Base-by-base conservation (phyloP, 257 asterid genomes). In the Lithospermum erythrorhizon region DNA sequence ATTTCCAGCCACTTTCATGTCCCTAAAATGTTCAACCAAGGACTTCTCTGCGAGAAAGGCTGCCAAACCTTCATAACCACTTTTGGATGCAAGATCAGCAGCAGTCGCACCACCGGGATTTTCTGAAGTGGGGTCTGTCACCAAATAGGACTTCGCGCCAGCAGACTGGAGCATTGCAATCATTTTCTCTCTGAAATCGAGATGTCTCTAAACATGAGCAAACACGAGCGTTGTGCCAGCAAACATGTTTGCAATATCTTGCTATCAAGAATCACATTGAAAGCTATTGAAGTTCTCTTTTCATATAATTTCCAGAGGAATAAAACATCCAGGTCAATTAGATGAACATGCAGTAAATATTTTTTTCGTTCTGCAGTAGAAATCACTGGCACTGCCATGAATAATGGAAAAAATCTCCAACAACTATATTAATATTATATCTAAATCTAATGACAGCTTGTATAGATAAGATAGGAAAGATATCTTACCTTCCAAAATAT, bases 41-140 rank as follows among this genome's bases (percentile, higher is more conserved):
- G 85, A 90, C 76, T 84, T 84, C 75, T 87, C 95, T 17, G 95
- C 90, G 30, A 87, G 94, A 77, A 78, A 87, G 62, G 94, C 95
- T n/a, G 85, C 87, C 76, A 87, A 80, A 69, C 95, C 95, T 29
- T 82, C 90, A 11, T 73, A 76, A 48, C 87, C 85, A 25, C 67
- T 80, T 61, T 59, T 45, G 54, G 94, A 87, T 73, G 95, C 95
- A 68, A 87, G 87, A 72, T 87, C 95, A 45, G 94, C 87, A 66
- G 88, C 86, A 62, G 76, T 80, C 73, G 65, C 60, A 57, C 95
- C 95, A 70, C 77, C 86, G 2, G 85, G 90, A 71, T 75, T 78
- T 68, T 68, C 79, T 49, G 94, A 58, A 59, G 81, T 82, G 51
- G 95, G 95, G 62, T 87, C 90, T 5, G 95, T 82, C 25, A 87